A percentile compares a stretch with the other conserved stretches of the same genome.
These are phyloP conservation scores for Zoysia japonica DNA, from an alignment of 176 grass and related monocot genomes.

Conservation along the genomic window DNA sequence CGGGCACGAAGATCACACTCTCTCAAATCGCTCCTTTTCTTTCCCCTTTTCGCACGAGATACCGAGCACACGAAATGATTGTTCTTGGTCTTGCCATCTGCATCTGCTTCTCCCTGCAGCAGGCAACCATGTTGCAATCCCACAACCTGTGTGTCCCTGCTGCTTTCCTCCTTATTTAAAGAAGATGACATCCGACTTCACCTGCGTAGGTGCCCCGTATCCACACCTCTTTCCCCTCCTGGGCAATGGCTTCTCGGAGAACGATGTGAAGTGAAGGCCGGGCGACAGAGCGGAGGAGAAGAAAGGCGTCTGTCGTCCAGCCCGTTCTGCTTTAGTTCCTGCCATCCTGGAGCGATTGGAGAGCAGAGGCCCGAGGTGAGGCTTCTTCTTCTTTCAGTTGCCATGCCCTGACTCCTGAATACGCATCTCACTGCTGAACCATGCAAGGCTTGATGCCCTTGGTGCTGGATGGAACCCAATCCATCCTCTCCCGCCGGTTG, in stretches of 20 bases:
- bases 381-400: slow-evolving; percentile 2
- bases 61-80: slow-evolving; percentile 33
- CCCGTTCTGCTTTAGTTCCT: neutral
- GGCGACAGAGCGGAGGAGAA: neutral
- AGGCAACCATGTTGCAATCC: slow-evolving; percentile 34
- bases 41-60: neutral
- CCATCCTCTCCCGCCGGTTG: neutral
- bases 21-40: neutral
- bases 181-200: slow-evolving; percentile 37
- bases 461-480: neutral
- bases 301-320: slow-evolving; percentile 22
- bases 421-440: slow-evolving; percentile 17
- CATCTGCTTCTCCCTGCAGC: slow-evolving; percentile 17
- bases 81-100: slow-evolving; percentile 15
- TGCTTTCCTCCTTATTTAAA: slow-evolving; percentile 30
- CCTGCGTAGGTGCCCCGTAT: slow-evolving; percentile 3
- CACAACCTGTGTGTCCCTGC: neutral
- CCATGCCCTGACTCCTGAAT: slow-evolving; percentile 3
- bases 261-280: neutral
- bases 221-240: neutral
- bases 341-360: neutral
- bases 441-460: neutral
- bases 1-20: slow-evolving; percentile 13
- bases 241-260: slow-evolving; percentile 34
- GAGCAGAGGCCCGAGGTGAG: slow-evolving; percentile 2